Percentiles rank a stretch among this genome's conserved stretches.
Conservation (phyloP, 331 rosid genomes). For the Arachis monticola region DNA sequence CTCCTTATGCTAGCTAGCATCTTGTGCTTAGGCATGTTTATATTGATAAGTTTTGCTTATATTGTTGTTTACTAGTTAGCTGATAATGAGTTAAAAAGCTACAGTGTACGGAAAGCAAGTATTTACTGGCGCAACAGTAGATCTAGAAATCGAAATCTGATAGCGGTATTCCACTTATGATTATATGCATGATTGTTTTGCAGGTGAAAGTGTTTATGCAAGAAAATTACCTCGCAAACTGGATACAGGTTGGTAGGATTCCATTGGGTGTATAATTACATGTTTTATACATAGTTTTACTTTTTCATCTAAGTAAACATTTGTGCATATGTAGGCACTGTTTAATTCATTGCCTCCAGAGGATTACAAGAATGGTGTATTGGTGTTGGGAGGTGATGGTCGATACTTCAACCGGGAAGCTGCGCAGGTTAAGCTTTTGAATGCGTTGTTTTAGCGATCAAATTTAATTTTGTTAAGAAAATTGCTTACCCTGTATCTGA, state of each 20-base stretch:
- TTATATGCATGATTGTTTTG: conserved; percentile 22
- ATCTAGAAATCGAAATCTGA: not conserved
- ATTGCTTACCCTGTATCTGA: not conserved
- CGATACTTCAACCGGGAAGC: conserved; percentile 94
- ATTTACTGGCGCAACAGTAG: not conserved
- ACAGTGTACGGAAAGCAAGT: not conserved
- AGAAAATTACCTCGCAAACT: conserved; percentile 93
- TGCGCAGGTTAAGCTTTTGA: conserved; percentile 62
- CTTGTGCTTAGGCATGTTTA: conserved; percentile 5
- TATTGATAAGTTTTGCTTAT: not conserved
- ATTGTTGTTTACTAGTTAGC: not conserved
- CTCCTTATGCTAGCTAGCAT: not conserved
- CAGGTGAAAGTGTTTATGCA: conserved; percentile 85
- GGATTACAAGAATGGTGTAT: conserved; percentile 82
- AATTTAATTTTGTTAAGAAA: conserved; percentile 11
- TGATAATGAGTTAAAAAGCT: not conserved
- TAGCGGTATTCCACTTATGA: not conserved
- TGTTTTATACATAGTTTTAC: conserved; percentile 33
- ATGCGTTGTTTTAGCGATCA: not conserved
- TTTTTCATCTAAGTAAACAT: conserved; percentile 16
- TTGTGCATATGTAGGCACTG: conserved; percentile 60
- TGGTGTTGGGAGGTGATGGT: conserved; percentile 98
- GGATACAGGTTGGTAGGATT: conserved; percentile 83
- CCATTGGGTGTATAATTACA: not conserved
- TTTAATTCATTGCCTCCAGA: conserved; percentile 84